Percentiles rank a stretch among this genome's conserved stretches.
Evolutionary conservation across 805 yeast species (phyloP).

Genomic region (Myxozyma nipponensis): DNA sequence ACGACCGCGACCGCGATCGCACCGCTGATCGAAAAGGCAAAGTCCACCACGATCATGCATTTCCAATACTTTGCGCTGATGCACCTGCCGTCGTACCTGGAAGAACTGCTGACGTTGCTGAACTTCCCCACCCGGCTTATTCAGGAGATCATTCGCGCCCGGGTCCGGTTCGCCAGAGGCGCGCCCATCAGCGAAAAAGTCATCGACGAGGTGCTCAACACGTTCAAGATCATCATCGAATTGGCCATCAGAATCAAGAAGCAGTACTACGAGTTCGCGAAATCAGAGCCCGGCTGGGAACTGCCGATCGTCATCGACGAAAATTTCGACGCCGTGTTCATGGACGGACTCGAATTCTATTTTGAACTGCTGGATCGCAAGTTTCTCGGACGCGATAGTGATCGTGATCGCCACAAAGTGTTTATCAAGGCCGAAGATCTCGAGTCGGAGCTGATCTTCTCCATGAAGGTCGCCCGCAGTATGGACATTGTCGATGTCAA

Average conservation of each 20-base stretch:
- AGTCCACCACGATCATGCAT: conserved; percentile 61
- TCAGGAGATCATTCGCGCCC: conserved; percentile 68
- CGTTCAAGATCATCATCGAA: conserved; percentile 70
- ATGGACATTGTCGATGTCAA: conserved; percentile 78
- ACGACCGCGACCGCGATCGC: conserved; percentile 65
- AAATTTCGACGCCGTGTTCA: conserved; percentile 60
- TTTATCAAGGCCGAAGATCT: conserved; percentile 89
- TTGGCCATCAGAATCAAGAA: conserved; percentile 72
- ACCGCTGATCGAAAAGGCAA: conserved; percentile 80
- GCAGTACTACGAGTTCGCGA: conserved; percentile 53
- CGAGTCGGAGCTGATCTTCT: conserved; percentile 73
- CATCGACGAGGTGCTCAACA: conserved; percentile 90
- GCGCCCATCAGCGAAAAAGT: conserved; percentile 44
- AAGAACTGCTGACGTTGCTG: conserved; percentile 59
- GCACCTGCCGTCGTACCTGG: conserved; percentile 70
- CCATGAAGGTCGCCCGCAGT: conserved; percentile 71
- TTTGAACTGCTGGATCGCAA: conserved; percentile 70
- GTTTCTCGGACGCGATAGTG: conserved; percentile 68
- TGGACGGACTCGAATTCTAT: conserved; percentile 70
- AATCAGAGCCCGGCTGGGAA: conserved; percentile 64
- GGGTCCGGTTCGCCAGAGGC: conserved; percentile 66
- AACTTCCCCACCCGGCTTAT: conserved; percentile 75
- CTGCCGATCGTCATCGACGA: conserved; percentile 61
- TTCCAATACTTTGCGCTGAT: conserved; percentile 59
- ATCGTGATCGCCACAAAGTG: conserved; percentile 63